Percentiles rank a stretch among this genome's conserved stretches.
Evolutionary conservation across 495 filamentous ascomycete genomes (phyloP).

Genomic region (Neurospora cerealis): DNA sequence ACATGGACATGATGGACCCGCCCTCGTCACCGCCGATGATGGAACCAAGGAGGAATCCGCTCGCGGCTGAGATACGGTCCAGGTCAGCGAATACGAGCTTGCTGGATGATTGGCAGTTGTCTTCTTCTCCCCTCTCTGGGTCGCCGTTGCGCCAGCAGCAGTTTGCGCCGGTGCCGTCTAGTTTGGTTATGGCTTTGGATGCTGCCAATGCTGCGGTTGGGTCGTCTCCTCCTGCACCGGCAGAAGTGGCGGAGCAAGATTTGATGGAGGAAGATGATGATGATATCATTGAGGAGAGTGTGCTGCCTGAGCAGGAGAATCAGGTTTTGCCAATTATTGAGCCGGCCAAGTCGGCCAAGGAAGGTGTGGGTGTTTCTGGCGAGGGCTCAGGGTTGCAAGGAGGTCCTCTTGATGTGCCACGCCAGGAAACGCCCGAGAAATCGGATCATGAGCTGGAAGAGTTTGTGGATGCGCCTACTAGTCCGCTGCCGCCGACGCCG

Average conservation of each 20-base stretch:
- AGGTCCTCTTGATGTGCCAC: not conserved
- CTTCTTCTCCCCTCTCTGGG: slow-evolving; percentile 36
- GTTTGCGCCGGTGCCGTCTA: not conserved
- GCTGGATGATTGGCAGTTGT: slow-evolving; percentile 36
- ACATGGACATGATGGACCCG: slow-evolving; percentile 34
- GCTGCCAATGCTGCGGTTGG: not conserved
- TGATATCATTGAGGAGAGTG: slow-evolving; percentile 19
- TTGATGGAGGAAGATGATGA: slow-evolving; percentile 8
- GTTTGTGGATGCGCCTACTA: slow-evolving; percentile 39
- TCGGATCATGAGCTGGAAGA: slow-evolving; percentile 23
- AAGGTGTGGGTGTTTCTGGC: not conserved
- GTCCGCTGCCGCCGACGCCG: slow-evolving; percentile 20
- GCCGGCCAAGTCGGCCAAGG: not conserved
- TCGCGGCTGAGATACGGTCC: slow-evolving; percentile 37
- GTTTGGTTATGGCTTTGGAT: not conserved
- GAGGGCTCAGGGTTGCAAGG: not conserved
- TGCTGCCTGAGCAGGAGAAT: slow-evolving; percentile 6
- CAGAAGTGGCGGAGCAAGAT: slow-evolving; percentile 1
- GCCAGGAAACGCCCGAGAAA: slow-evolving; percentile 21
- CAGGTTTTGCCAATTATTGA: not conserved
- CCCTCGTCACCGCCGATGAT: slow-evolving; percentile 42
- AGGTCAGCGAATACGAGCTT: slow-evolving; percentile 28
- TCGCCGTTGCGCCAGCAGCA: slow-evolving; percentile 19
- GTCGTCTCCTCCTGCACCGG: not conserved
- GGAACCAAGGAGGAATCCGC: slow-evolving; percentile 39